Conservation (phyloP, 2,329 filamentous ascomycete genomes). For the Aspergillus eucalypticola region DNA sequence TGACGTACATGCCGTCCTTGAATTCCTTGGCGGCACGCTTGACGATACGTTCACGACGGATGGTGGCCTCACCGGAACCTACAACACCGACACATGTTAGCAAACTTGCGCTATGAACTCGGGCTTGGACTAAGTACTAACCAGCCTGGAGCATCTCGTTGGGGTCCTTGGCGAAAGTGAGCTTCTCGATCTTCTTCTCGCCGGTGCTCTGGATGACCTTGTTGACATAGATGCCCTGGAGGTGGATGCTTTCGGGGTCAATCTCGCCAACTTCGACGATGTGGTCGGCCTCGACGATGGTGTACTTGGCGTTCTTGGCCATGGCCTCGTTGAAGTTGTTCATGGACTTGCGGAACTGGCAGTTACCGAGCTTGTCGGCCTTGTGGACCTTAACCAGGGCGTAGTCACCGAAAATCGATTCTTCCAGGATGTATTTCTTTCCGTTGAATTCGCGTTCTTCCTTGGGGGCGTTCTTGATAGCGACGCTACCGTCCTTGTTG, state of each 20-base stretch:
- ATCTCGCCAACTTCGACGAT: constrained; percentile 76
- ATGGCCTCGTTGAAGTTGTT: constrained; percentile 74
- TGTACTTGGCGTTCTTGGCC: constrained; percentile 76
- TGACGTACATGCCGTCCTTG: constrained; percentile 83
- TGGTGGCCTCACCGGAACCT: constrained; percentile 60
- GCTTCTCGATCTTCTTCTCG: constrained; percentile 75
- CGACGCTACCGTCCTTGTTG: constrained; percentile 79
- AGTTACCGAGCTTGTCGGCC: constrained; percentile 76
- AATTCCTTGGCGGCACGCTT: constrained; percentile 77
- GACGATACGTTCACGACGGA: constrained; percentile 79
- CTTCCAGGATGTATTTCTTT: constrained; percentile 73
- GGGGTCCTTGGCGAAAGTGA: constrained; percentile 70
- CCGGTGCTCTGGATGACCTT: constrained; percentile 73
- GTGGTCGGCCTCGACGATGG: constrained; percentile 83
- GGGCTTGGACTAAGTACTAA: constrained; percentile 48
- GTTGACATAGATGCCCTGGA: constrained; percentile 84
- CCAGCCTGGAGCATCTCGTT: constrained; percentile 50
- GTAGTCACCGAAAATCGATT: constrained; percentile 72
- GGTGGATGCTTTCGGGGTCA: constrained; percentile 70
- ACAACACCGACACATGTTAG: constrained; percentile 44
- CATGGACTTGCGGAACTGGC: constrained; percentile 73
- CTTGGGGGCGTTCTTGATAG: constrained; percentile 65
- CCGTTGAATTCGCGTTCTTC: constrained; percentile 74
- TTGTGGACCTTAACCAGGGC: constrained; percentile 76
- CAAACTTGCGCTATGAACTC: not conserved